Conservation (phyloP, 345 rosid species). For the Eucalyptus regnans region DNA sequence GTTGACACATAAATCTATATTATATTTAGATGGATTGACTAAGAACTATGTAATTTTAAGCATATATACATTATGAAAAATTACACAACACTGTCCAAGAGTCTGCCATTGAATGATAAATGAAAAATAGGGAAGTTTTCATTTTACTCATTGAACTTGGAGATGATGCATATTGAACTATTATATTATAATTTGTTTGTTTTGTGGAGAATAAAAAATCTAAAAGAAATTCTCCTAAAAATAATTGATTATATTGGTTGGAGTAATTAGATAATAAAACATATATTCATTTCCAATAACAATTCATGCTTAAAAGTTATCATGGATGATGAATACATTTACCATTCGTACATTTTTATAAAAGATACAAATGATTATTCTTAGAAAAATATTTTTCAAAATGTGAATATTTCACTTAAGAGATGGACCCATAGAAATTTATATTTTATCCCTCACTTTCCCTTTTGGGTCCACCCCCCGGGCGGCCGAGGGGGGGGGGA, state of each 20-base stretch:
- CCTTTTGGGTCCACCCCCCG: neutral
- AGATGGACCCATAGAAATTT: neutral
- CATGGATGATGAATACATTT: neutral
- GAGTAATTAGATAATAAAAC: neutral
- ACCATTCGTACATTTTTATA: neutral
- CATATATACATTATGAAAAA: neutral
- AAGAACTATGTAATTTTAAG: neutral
- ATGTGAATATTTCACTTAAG: neutral
- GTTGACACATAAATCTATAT: neutral
- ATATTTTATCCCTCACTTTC: neutral
- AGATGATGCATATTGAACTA: neutral
- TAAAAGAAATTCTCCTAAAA: neutral
- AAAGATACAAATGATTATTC: no score
- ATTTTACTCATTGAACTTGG: neutral
- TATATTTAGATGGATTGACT: neutral
- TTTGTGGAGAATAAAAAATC: neutral
- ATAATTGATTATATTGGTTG: no score
- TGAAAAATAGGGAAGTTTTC: neutral
- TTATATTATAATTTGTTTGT: no score
- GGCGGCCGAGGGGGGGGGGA: no score
- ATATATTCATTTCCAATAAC: neutral
- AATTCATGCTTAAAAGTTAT: neutral
- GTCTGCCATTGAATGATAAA: neutral
- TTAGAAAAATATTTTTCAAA: no score
- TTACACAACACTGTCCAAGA: neutral